Evolutionary conservation across 164 flowering plant species (phyloP).

Genomic region (Kalanchoe fedtschenkoi): DNA sequence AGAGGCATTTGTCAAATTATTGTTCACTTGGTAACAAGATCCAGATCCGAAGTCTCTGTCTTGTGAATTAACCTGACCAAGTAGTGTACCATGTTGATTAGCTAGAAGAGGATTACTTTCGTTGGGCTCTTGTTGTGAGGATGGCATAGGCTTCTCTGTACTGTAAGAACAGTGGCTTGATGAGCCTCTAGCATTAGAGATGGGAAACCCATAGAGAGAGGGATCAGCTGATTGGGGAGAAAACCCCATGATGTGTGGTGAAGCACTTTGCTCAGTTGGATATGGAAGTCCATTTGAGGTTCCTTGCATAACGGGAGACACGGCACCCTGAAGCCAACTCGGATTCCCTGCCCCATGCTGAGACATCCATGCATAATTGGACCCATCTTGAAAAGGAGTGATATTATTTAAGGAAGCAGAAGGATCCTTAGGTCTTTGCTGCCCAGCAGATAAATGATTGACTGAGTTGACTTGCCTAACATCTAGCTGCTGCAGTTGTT

Average conservation of each 20-base stretch:
- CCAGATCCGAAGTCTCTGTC: constrained; percentile 13
- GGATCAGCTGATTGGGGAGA: constrained; percentile 38
- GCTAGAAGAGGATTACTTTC: constrained; percentile 15
- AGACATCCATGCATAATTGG: constrained; percentile 24
- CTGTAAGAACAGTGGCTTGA: constrained; percentile 15
- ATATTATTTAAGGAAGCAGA: constrained; percentile 20
- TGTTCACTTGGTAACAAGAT: constrained; percentile 16
- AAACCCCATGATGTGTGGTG: constrained; percentile 22
- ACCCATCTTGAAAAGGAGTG: constrained; percentile 26
- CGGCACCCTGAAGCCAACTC: constrained; percentile 23
- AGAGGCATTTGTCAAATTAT: constrained; percentile 9
- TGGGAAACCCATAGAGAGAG: constrained; percentile 47
- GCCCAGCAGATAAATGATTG: constrained; percentile 22
- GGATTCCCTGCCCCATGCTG: constrained; percentile 24
- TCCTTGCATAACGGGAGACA: constrained; percentile 24
- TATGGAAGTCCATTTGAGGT: constrained; percentile 19
- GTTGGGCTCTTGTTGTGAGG: constrained; percentile 14
- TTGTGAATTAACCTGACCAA: constrained; percentile 15
- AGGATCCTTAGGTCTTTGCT: constrained; percentile 20
- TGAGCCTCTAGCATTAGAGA: constrained; percentile 18
- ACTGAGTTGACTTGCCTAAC: constrained; percentile 20
- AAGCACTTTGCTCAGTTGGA: constrained; percentile 31
- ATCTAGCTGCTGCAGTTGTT: constrained; percentile 34
- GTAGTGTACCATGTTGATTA: constrained; percentile 15
- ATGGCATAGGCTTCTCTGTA: constrained; percentile 14